These are phyloP conservation scores for Baorangia bicolor DNA, from an alignment of 768 basidiomycete genomes.

Conservation along the genomic window DNA sequence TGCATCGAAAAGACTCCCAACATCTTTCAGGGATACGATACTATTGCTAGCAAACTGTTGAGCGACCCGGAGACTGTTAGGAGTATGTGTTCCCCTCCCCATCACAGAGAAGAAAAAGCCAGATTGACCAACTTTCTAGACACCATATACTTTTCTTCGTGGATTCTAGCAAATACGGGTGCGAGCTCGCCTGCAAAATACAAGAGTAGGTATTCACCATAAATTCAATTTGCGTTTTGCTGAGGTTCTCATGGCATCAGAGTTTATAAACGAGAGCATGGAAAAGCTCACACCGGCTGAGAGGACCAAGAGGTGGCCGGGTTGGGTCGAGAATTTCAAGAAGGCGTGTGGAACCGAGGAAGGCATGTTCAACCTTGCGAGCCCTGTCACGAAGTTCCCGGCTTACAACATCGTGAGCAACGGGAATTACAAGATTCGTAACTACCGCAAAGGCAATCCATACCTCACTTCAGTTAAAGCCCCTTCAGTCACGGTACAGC, in stretches of 20 bases:
- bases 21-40: background rate
- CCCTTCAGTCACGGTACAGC: background rate
- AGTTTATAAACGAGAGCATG: background rate
- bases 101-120: too few relatives aligned
- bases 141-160: background rate
- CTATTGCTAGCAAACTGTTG: background rate
- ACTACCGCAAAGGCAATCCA: background rate
- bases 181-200: background rate
- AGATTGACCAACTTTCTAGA: background rate
- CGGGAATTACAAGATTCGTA: slow-evolving; percentile 2
- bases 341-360: background rate
- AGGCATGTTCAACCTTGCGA: background rate
- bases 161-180: background rate
- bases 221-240: background rate
- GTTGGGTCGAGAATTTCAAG: background rate
- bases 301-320: background rate
- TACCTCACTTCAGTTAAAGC: background rate
- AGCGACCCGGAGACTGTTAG: background rate
- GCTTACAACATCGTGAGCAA: background rate
- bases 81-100: background rate
- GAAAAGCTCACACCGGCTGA: background rate
- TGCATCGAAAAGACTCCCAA: background rate
- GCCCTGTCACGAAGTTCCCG: background rate
- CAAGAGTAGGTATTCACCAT: background rate
- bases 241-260: background rate